These are phyloP conservation scores for Euphorbia pulcherrima DNA, from an alignment of 345 rosid species.

Conservation along the genomic window DNA sequence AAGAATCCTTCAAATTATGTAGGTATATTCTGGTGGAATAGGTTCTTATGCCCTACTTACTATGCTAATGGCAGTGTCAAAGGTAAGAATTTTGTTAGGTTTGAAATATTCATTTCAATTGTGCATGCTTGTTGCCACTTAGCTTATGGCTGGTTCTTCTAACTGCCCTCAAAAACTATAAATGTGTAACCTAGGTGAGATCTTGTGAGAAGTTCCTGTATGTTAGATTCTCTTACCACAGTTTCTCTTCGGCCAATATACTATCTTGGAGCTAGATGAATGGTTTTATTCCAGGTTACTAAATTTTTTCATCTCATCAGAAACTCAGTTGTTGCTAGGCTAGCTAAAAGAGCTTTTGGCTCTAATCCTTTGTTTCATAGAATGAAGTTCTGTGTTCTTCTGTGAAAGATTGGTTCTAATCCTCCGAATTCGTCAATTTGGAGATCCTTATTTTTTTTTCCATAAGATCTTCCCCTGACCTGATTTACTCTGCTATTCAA, in stretches of 20 bases:
- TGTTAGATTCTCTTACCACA: too few relatives aligned
- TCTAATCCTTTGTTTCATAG: not conserved
- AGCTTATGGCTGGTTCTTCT: not conserved
- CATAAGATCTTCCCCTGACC: not conserved
- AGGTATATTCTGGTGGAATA: constrained; percentile 93
- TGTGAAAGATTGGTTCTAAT: not conserved
- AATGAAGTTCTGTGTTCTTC: not conserved
- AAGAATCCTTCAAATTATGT: constrained; percentile 26
- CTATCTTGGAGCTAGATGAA: not conserved
- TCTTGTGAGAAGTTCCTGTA: constrained; percentile 3
- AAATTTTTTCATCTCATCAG: not conserved
- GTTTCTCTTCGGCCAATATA: not conserved
- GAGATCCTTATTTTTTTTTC: not conserved
- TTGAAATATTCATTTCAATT: not conserved
- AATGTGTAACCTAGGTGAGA: not conserved
- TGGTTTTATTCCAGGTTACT: not conserved
- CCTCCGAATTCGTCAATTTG: not conserved
- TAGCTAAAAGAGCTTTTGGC: not conserved
- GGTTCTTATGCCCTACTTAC: constrained; percentile 89
- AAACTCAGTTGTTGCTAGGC: not conserved
- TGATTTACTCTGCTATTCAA: not conserved
- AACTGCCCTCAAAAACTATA: not conserved
- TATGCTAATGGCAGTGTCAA: constrained; percentile 80
- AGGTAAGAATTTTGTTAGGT: constrained; percentile 37
- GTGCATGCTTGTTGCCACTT: not conserved